Base-by-base conservation (phyloP, 805 yeast genomes). In the Wickerhamiella spandovensis region DNA sequence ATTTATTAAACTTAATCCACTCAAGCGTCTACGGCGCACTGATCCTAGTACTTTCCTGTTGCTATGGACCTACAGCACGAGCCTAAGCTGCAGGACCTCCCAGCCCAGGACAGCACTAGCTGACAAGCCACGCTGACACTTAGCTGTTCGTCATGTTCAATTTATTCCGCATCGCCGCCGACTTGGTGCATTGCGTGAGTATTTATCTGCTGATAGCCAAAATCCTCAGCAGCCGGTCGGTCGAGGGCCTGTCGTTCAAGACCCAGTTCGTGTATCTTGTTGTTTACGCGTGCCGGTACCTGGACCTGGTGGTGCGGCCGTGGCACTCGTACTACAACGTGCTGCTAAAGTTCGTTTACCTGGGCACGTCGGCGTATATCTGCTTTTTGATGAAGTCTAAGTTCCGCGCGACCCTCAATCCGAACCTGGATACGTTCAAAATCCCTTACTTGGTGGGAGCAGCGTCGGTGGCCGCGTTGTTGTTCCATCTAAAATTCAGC, bases 211-310 rank as follows among this genome's bases (percentile, higher is more conserved):
- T 92, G 55, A 70, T 90, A 47, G 81, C 78, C 49, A 77, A 87
- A 41, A 86, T 92, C 57, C 74, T 71, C 48, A 61, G 68, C 5
- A 75, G 83, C 50, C 72, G 71, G 53, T 81, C 94, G 6, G 79
- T 84, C 45, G 76, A 79, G 28, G 98, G 98, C 43, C 76, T 92
- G 46, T 88, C 97, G 1, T 69, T 85, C 62, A 90, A 90, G 68
- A 85, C 97, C 0, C 97, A 92, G 64, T 69, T 76, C 1, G 69
- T 90, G 41, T 92, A 90, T 64, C 78, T 76, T 43, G 55, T 81
- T 30, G 95, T 87, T 18, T 88, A 78, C 59, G 62, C 78, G 43
- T 73, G 88, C 13, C 76, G 96, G 54, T 88, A 87, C 65, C 56
- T 84, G 52, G 88, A 83, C 65, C 63, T 80, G 52, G 64, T 81